Conservation (phyloP, 495 filamentous ascomycete species). For the Lepidopterella palustris region DNA sequence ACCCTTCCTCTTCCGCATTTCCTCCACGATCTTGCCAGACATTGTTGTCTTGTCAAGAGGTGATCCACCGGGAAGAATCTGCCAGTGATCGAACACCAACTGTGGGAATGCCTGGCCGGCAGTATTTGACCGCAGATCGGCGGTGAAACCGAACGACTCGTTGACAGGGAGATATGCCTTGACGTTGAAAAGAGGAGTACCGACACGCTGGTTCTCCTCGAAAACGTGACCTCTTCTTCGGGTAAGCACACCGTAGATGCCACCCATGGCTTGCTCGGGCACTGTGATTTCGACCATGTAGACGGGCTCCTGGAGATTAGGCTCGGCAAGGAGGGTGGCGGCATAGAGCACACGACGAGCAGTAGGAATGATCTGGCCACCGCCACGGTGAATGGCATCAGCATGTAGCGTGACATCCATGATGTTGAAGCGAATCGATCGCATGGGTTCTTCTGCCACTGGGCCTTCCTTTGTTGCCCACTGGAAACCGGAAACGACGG, state of each 20-base stretch:
- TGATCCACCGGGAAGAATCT: conserved; percentile 87
- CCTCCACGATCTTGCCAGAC: conserved; percentile 75
- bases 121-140: conserved; percentile 87
- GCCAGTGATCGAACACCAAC: conserved; percentile 97
- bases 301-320: conserved; percentile 89
- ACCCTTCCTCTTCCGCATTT: conserved; percentile 98
- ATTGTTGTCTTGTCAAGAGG: conserved; percentile 80
- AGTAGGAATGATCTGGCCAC: conserved; percentile 97
- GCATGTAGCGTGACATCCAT: conserved; percentile 99
- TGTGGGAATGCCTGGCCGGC: conserved; percentile 99
- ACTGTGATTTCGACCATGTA: conserved; percentile 99
- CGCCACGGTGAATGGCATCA: conserved; percentile 99
- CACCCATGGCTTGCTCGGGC: conserved; percentile 97
- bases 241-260: conserved; percentile 99
- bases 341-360: conserved; percentile 96
- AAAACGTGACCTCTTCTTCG: conserved; percentile 98
- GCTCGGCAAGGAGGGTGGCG: conserved; percentile 81
- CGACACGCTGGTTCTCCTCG: conserved; percentile 93
- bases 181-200: conserved; percentile 98
- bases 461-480: conserved; percentile 98
- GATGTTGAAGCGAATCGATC: conserved; percentile 94
- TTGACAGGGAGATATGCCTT: conserved; percentile 99
- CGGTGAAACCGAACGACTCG: conserved; percentile 99
- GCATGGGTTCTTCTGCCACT: conserved; percentile 96
- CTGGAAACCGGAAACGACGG: conserved; percentile 99